These are phyloP conservation scores for Helianthus tuberosus DNA, from an alignment of 129 eudicot genomes.

Conservation along the genomic window DNA sequence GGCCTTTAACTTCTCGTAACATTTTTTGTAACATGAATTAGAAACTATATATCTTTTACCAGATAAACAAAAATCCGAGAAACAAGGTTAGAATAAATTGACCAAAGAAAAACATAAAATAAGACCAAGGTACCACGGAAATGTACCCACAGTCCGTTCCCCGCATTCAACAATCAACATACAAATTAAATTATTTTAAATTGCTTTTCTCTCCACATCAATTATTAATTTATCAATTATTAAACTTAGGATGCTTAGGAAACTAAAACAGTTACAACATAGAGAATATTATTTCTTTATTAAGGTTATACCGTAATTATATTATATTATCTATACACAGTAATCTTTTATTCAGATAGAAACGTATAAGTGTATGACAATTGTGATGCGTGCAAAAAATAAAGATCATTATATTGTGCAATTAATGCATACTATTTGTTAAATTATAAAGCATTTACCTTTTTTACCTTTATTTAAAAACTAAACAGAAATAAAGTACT, in stretches of 20 bases:
- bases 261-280: no score
- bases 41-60: neutral
- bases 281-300: neutral
- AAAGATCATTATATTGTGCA: neutral
- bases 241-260: no score
- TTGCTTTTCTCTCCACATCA: neutral
- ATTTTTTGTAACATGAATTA: neutral
- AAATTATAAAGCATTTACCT: neutral
- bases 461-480: neutral
- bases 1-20: neutral
- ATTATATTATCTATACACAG: neutral
- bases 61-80: constrained; percentile 17
- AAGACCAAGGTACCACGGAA: neutral
- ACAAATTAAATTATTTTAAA: constrained; percentile 10
- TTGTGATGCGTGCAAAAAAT: neutral
- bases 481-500: neutral
- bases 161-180: neutral
- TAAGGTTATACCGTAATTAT: no score
- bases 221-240: no score
- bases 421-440: neutral
- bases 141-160: constrained; percentile 10
- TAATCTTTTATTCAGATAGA: neutral
- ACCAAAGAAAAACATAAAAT: constrained; percentile 21
- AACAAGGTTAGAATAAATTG: constrained; percentile 10
- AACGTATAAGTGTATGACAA: no score